These are phyloP conservation scores for Spencermartinsiella ligniputridi DNA, from an alignment of 1,139 yeast genomes.

Conservation along the genomic window DNA sequence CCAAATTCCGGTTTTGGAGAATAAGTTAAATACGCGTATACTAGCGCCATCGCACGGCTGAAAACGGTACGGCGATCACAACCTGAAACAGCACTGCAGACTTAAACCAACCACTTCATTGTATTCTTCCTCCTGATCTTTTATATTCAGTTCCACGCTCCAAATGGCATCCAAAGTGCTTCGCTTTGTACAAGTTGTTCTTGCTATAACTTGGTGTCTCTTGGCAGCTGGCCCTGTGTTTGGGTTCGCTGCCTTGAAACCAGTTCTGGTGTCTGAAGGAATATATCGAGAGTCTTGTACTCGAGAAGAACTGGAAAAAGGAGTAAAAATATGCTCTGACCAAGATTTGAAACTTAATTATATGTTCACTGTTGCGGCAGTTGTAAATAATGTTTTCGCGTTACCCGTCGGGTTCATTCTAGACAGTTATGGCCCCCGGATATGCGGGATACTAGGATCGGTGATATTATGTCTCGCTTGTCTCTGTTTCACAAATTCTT, in stretches of 20 bases:
- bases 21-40: too few species aligned
- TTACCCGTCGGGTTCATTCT: slow-evolving; percentile 74
- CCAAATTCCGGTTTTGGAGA: too few species aligned
- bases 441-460: slow-evolving; percentile 74
- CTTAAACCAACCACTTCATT: too few species aligned
- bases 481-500: slow-evolving; percentile 16
- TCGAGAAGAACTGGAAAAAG: slow-evolving; percentile 22
- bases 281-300: slow-evolving; percentile 64
- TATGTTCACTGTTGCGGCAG: slow-evolving; percentile 83
- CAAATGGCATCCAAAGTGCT: slow-evolving; percentile 2
- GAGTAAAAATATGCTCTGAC: slow-evolving; percentile 47
- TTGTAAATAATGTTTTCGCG: slow-evolving; percentile 79
- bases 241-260: slow-evolving; percentile 89
- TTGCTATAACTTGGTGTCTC: slow-evolving; percentile 83
- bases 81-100: too few species aligned
- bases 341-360: slow-evolving; percentile 80
- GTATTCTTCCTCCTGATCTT: too few species aligned
- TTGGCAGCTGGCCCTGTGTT: slow-evolving; percentile 91
- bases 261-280: slow-evolving; percentile 69
- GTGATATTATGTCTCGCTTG: slow-evolving; percentile 52
- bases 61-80: too few species aligned
- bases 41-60: too few species aligned
- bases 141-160: too few species aligned
- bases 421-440: slow-evolving; percentile 75
- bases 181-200: slow-evolving; percentile 45